These are phyloP conservation scores for Erodium trifolium DNA, from an alignment of 441 rosid genomes.

Conservation along the genomic window DNA sequence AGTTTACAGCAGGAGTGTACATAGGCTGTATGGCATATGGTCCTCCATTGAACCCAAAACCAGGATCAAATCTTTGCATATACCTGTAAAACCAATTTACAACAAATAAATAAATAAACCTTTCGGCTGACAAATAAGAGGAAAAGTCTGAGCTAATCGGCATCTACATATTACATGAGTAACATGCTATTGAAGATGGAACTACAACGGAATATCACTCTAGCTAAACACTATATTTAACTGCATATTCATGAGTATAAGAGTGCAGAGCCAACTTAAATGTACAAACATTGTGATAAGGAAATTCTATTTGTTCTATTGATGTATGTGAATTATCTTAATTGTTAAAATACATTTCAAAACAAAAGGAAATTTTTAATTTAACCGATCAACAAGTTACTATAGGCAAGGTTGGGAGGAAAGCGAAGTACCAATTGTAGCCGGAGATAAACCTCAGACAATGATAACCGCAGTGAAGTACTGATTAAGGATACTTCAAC, in stretches of 20 bases:
- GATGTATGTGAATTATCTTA: neutral
- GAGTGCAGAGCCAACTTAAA: neutral
- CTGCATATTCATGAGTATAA: too few species aligned
- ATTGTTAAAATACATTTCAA: neutral
- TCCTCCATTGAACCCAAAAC: constrained; percentile 59
- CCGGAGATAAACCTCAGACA: too few species aligned
- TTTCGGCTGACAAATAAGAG: neutral
- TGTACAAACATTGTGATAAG: neutral
- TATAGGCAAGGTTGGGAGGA: too few species aligned
- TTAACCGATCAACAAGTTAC: too few species aligned
- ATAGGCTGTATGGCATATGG: constrained; percentile 59
- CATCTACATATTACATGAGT: neutral
- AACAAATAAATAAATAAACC: neutral
- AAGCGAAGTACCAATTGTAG: too few species aligned
- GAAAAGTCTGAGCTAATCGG: neutral
- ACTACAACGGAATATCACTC: neutral
- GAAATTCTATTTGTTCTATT: neutral
- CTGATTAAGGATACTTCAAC: too few species aligned
- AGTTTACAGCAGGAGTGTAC: constrained; percentile 64
- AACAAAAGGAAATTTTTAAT: too few species aligned
- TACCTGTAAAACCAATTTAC: constrained; percentile 34
- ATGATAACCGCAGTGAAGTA: too few species aligned
- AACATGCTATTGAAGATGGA: neutral
- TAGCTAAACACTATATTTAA: too few species aligned
- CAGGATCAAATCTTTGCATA: constrained; percentile 75